phyloP scores from a whole-genome alignment of 306 rosid species.

The Calophaca sinica region DNA sequence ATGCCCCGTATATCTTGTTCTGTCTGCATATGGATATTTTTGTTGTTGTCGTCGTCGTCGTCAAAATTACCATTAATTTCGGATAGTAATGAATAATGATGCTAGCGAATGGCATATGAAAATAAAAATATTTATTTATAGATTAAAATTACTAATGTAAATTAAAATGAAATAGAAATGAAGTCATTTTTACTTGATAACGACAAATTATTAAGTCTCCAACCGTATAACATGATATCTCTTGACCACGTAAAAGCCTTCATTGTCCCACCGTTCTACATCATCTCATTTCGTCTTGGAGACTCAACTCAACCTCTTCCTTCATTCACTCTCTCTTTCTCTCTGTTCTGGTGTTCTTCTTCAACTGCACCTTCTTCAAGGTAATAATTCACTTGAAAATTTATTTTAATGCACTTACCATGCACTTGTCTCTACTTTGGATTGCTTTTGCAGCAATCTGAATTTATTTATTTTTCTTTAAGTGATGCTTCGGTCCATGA shows the following conservation, averaged over 20 bases:
- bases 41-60: not conserved
- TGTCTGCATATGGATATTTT: not conserved
- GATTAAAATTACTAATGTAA: too few relatives aligned
- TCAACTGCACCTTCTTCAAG: slow-evolving; percentile 37
- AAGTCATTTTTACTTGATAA: too few relatives aligned
- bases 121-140: too few relatives aligned
- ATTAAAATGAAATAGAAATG: too few relatives aligned
- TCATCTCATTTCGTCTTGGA: slow-evolving; percentile 29
- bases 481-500: slow-evolving; percentile 1
- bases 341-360: slow-evolving; percentile 20
- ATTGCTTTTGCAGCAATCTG: slow-evolving; percentile 13
- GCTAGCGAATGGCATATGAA: not conserved
- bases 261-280: slow-evolving; percentile 35
- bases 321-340: not conserved
- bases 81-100: too few relatives aligned
- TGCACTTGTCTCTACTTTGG: not conserved
- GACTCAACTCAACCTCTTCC: slow-evolving; percentile 16
- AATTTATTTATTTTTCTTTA: not conserved
- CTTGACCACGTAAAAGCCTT: slow-evolving; percentile 13
- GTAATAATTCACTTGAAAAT: slow-evolving; percentile 27
- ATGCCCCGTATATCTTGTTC: slow-evolving; percentile 21
- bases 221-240: not conserved
- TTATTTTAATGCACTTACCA: not conserved
- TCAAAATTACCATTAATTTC: not conserved
- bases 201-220: too few relatives aligned